Evolutionary conservation across 352 stramenopile genomes (phyloP).

Genomic region (Globisporangium abappressorium): DNA sequence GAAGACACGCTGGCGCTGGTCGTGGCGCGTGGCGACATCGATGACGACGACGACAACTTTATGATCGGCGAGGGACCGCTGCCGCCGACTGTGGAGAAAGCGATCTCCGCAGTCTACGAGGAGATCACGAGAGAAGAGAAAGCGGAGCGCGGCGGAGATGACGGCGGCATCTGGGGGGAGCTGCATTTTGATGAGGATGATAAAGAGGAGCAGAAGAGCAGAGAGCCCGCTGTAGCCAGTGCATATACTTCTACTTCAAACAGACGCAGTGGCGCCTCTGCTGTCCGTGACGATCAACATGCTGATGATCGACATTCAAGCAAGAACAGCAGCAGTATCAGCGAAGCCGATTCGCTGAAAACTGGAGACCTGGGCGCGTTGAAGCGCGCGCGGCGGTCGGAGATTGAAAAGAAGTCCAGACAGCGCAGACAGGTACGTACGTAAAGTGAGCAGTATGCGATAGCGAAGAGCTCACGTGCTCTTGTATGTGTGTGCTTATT

Average conservation of each 20-base stretch:
- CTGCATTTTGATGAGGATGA: background rate
- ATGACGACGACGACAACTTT: background rate
- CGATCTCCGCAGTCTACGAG: slow-evolving; percentile 9
- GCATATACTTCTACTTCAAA: background rate
- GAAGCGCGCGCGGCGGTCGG: slow-evolving; percentile 18
- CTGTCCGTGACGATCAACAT: background rate
- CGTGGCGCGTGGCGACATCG: background rate
- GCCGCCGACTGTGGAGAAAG: slow-evolving; percentile 1
- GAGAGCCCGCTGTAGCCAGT: background rate
- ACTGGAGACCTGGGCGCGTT: background rate
- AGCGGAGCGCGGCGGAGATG: background rate
- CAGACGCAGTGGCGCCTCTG: background rate
- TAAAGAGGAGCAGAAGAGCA: background rate
- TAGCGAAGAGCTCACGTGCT: background rate
- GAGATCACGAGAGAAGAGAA: slow-evolving; percentile 5
- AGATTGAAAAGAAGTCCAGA: slow-evolving; percentile 24
- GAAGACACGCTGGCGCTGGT: slow-evolving; percentile 6
- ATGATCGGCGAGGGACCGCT: background rate
- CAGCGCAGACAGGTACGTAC: slow-evolving; percentile 30
- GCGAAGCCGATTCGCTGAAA: background rate
- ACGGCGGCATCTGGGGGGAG: background rate
- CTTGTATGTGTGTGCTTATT: background rate
- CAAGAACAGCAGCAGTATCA: background rate
- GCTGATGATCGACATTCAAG: background rate
- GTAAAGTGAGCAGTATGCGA: background rate